These are phyloP conservation scores for Parietichytrium sp. DNA, from an alignment of 108 stramenopile genomes.

Conservation along the genomic window DNA sequence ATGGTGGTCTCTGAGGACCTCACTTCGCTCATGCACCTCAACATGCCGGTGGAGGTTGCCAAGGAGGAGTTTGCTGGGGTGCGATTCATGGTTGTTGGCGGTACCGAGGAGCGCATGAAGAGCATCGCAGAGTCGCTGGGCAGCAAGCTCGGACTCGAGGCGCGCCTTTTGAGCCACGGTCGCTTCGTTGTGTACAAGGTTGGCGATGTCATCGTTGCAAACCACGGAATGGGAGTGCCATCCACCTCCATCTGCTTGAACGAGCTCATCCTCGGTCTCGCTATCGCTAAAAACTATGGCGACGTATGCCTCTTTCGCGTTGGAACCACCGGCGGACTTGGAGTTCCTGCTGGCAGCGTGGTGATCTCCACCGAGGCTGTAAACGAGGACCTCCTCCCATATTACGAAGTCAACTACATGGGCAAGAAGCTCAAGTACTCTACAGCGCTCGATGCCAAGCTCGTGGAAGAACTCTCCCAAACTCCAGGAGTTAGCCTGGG, in stretches of 20 bases:
- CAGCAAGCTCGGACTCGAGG: neutral
- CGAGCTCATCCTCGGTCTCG: slow-evolving; percentile 5
- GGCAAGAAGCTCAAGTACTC: neutral
- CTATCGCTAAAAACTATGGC: neutral
- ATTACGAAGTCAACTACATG: neutral
- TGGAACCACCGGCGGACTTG: slow-evolving; percentile 20
- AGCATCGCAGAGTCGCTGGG: neutral
- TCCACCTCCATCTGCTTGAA: neutral
- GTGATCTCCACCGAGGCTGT: neutral
- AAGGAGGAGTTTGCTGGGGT: neutral
- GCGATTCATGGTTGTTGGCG: slow-evolving; percentile 7
- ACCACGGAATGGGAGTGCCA: slow-evolving; percentile 31
- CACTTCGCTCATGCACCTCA: no score
- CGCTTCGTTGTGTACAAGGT: slow-evolving; percentile 13
- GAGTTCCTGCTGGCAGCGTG: neutral
- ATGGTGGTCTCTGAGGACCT: no score
- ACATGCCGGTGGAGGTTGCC: no score
- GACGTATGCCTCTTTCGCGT: slow-evolving; percentile 2
- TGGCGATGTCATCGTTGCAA: neutral
- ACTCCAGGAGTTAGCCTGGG: neutral
- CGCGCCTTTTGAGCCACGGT: neutral
- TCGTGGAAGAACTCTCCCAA: neutral
- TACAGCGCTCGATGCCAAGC: neutral
- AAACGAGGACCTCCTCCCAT: slow-evolving; percentile 25
- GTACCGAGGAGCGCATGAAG: slow-evolving; percentile 29